These are phyloP conservation scores for Fistulifera pelliculosa DNA, from an alignment of 108 stramenopile genomes.

Conservation along the genomic window DNA sequence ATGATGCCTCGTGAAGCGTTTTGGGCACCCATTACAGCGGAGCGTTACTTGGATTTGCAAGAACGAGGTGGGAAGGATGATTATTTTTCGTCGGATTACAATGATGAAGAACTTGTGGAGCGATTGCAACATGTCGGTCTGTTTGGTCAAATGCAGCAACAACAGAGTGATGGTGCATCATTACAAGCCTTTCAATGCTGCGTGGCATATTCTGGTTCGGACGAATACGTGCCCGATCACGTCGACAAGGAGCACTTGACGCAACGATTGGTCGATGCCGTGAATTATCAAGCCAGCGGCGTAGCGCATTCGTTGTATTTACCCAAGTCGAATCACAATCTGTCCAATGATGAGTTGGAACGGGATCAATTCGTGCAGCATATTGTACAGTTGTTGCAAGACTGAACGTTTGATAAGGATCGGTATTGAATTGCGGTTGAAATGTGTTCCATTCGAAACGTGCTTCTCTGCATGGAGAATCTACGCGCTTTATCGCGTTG, in stretches of 20 bases:
- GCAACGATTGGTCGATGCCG: conserved; percentile 58
- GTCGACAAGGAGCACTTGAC: conserved; percentile 47
- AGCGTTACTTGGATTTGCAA: conserved; percentile 72
- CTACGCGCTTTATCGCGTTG: too few relatives aligned
- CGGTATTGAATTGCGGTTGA: too few relatives aligned
- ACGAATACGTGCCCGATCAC: conserved; percentile 76
- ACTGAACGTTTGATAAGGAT: too few relatives aligned
- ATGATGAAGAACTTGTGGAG: conserved; percentile 56
- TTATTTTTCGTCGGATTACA: conserved; percentile 87
- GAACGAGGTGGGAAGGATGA: conserved; percentile 80
- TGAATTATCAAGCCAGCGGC: conserved; percentile 35
- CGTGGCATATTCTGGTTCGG: conserved; percentile 74
- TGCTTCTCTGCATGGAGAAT: too few relatives aligned
- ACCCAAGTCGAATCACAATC: conserved; percentile 62
- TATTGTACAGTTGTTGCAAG: conserved; percentile 21
- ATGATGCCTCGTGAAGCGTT: conserved; percentile 85
- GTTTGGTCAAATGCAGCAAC: not conserved
- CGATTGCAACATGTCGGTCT: conserved; percentile 55
- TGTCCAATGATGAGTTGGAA: conserved; percentile 48
- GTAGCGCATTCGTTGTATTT: conserved; percentile 46
- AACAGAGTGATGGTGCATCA: not conserved
- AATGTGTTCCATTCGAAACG: too few relatives aligned
- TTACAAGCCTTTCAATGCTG: conserved; percentile 17
- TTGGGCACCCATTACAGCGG: conserved; percentile 92
- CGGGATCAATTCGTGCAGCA: conserved; percentile 44